phyloP scores from a whole-genome alignment of 768 basidiomycete species.

The Rhizopogon vulgaris region DNA sequence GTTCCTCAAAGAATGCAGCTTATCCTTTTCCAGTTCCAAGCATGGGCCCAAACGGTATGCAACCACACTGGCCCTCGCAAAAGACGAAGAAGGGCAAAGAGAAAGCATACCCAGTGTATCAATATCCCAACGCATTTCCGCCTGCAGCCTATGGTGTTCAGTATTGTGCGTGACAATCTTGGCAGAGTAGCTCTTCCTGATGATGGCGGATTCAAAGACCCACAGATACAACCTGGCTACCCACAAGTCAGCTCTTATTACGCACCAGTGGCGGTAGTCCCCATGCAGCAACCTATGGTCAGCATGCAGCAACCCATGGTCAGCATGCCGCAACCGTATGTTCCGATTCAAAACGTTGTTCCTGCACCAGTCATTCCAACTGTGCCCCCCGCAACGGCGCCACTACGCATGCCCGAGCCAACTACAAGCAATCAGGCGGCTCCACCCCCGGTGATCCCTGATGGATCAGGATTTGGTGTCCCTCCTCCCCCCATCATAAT shows the following conservation, averaged over 20 bases:
- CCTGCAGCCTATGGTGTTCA: constrained; percentile 12
- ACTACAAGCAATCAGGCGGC: background rate
- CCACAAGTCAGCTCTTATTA: constrained; percentile 19
- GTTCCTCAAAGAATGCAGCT: constrained; percentile 14
- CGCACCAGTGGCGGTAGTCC: constrained; percentile 20
- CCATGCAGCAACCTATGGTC: constrained; percentile 22
- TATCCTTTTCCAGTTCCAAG: constrained; percentile 14
- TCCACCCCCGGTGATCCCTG: constrained; percentile 11
- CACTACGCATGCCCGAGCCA: background rate
- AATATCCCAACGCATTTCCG: constrained; percentile 10
- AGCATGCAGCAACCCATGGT: constrained; percentile 22
- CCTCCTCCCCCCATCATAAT: constrained; percentile 16
- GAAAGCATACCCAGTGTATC: constrained; percentile 13
- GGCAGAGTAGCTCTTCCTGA: constrained; percentile 10
- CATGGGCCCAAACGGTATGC: constrained; percentile 8
- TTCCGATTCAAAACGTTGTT: constrained; percentile 16
- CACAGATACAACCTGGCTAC: constrained; percentile 15
- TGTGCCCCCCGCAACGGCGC: background rate
- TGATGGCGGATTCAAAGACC: constrained; percentile 12
- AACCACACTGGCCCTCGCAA: constrained; percentile 15
- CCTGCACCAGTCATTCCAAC: constrained; percentile 11
- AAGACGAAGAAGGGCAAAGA: constrained; percentile 15
- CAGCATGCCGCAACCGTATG: constrained; percentile 21
- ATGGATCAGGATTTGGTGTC: constrained; percentile 1
- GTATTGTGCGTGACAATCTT: constrained; percentile 15